phyloP scores from a whole-genome alignment of 1,284 basidiomycete genomes.

The Naganishia albida region DNA sequence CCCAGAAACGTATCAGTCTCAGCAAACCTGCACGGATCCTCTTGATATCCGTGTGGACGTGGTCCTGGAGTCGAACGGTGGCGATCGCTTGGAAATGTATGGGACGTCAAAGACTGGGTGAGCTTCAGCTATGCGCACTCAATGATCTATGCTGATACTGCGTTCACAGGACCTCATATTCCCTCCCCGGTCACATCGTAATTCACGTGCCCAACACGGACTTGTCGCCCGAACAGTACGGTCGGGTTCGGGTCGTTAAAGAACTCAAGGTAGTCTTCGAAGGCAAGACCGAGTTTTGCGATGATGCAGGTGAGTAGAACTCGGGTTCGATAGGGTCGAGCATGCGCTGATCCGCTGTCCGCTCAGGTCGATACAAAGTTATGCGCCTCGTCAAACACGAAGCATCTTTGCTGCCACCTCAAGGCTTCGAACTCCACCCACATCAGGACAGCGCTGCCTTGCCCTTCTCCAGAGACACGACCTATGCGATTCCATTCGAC shows the following conservation, averaged over 20 bases:
- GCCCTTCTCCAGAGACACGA: slow-evolving; percentile 29
- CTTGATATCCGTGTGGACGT: slow-evolving; percentile 26
- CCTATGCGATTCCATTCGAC: slow-evolving; percentile 48
- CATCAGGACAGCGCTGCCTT: slow-evolving; percentile 36
- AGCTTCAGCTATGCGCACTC: background rate
- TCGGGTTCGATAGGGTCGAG: background rate
- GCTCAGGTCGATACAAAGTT: slow-evolving; percentile 48
- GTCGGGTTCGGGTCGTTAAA: slow-evolving; percentile 38
- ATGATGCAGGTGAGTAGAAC: slow-evolving; percentile 44
- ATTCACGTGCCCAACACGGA: slow-evolving; percentile 33
- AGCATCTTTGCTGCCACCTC: slow-evolving; percentile 34
- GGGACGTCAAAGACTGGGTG: slow-evolving; percentile 35
- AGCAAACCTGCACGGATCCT: background rate
- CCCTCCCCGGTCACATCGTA: slow-evolving; percentile 35
- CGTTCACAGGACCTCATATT: slow-evolving; percentile 36
- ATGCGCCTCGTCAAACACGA: slow-evolving; percentile 39
- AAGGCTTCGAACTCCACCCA: slow-evolving; percentile 26
- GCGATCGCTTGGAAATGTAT: slow-evolving; percentile 31
- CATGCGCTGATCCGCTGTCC: slow-evolving; percentile 10
- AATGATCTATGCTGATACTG: background rate
- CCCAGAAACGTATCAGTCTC: background rate
- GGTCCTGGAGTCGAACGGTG: slow-evolving; percentile 23
- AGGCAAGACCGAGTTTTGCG: slow-evolving; percentile 50
- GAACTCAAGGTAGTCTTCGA: slow-evolving; percentile 45
- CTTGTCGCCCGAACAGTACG: background rate